These are phyloP conservation scores for Rosa hybrid DNA, from an alignment of 331 rosid species.

Conservation along the genomic window DNA sequence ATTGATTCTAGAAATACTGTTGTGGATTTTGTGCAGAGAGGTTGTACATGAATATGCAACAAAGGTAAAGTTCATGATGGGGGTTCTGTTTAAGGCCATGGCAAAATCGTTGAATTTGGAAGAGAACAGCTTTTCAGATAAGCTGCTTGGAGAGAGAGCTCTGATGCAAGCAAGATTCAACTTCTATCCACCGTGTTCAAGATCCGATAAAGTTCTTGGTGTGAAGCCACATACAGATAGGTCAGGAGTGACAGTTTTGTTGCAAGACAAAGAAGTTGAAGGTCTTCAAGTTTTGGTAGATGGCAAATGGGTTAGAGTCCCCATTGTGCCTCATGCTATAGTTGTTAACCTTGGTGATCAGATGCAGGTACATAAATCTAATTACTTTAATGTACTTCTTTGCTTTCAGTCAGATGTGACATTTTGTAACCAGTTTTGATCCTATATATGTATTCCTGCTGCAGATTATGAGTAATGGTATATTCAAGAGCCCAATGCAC, in stretches of 20 bases:
- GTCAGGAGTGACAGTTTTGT: constrained; percentile 48
- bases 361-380: constrained; percentile 48
- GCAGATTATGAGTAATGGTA: constrained; percentile 49
- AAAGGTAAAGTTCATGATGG: constrained; percentile 42
- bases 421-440: neutral
- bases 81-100: constrained; percentile 44
- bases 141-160: constrained; percentile 45
- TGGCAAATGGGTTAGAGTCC: constrained; percentile 58
- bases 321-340: constrained; percentile 55
- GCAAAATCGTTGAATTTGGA: constrained; percentile 57
- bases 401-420: too few species aligned
- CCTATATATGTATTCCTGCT: neutral
- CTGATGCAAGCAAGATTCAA: constrained; percentile 46
- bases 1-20: neutral
- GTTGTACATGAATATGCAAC: constrained; percentile 41
- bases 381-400: neutral
- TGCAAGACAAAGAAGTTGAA: constrained; percentile 65
- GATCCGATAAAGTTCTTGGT: constrained; percentile 51
- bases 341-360: constrained; percentile 72
- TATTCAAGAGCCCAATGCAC: constrained; percentile 46
- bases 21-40: constrained; percentile 32
- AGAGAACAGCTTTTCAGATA: constrained; percentile 49
- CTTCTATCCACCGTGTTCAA: constrained; percentile 62
- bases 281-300: constrained; percentile 76
- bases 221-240: constrained; percentile 65